Conservation (phyloP, 345 rosid species). For the Ricinus communis region DNA sequence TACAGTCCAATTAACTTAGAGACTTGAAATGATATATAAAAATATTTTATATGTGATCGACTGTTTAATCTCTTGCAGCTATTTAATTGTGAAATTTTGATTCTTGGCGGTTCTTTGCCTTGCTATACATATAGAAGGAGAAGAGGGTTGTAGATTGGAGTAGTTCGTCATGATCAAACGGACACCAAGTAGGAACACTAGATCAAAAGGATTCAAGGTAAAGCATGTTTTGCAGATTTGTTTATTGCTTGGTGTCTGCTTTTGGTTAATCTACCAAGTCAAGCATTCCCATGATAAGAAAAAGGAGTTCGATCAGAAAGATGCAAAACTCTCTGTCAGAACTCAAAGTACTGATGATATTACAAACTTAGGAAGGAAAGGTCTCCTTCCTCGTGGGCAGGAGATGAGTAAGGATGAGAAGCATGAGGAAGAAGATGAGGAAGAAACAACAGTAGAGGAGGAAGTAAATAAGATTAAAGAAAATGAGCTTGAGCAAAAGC, state of each 20-base stretch:
- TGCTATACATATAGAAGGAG: conserved; percentile 4
- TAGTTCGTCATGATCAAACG: conserved; percentile 58
- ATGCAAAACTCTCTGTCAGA: conserved; percentile 31
- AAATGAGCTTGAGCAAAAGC: conserved; percentile 34
- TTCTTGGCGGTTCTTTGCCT: conserved; percentile 8
- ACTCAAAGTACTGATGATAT: conserved; percentile 30
- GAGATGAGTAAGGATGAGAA: conserved; percentile 33
- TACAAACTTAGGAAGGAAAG: conserved; percentile 74
- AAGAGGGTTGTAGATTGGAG: neutral
- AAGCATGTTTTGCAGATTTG: conserved; percentile 80
- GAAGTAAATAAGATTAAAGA: conserved; percentile 35
- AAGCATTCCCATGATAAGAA: conserved; percentile 89
- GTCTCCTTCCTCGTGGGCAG: conserved; percentile 48
- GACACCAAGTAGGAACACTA: conserved; percentile 54
- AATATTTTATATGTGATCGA: too few relatives aligned
- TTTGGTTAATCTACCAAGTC: conserved; percentile 89
- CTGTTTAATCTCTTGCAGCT: neutral
- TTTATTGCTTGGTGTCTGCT: conserved; percentile 71
- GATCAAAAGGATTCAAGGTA: conserved; percentile 62
- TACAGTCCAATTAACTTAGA: neutral
- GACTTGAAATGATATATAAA: neutral
- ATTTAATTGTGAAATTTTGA: neutral
- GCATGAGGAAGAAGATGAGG: conserved; percentile 45
- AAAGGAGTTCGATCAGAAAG: conserved; percentile 63
- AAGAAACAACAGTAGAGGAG: conserved; percentile 28